Percentiles rank a stretch among this genome's conserved stretches.
Evolutionary conservation across 257 asterid species (phyloP).

Genomic region (Leptodermis oblonga): DNA sequence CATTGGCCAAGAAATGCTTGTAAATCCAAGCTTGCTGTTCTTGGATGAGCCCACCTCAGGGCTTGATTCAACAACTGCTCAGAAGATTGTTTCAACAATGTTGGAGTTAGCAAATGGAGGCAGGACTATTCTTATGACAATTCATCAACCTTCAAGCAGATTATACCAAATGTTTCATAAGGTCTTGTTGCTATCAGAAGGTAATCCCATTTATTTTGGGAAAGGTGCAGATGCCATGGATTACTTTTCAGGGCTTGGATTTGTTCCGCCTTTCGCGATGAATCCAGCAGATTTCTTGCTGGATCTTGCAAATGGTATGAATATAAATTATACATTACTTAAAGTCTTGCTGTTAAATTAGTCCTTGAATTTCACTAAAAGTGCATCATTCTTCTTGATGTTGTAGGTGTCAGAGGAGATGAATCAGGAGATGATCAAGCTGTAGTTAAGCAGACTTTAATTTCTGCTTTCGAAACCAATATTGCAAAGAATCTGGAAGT

Average conservation of each 20-base stretch:
- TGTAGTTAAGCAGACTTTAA: constrained; percentile 41
- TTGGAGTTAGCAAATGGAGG: constrained; percentile 61
- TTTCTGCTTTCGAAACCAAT: constrained; percentile 37
- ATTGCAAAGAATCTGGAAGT: constrained; percentile 30
- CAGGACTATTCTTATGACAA: constrained; percentile 66
- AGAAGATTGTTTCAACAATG: constrained; percentile 56
- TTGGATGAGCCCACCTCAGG: constrained; percentile 91
- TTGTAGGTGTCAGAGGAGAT: constrained; percentile 48
- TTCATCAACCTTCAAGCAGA: constrained; percentile 87
- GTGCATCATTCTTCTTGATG: no score
- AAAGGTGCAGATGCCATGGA: constrained; percentile 45
- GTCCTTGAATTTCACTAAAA: no score
- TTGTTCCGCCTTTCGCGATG: constrained; percentile 55
- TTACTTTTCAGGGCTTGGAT: constrained; percentile 54
- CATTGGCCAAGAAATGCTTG: constrained; percentile 83
- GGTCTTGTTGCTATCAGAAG: constrained; percentile 64
- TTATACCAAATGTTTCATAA: constrained; percentile 72
- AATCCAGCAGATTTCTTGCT: constrained; percentile 83
- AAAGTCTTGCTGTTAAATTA: no score
- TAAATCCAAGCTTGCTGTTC: constrained; percentile 65
- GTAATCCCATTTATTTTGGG: constrained; percentile 64
- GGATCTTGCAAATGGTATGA: constrained; percentile 79
- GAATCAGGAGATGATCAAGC: constrained; percentile 46
- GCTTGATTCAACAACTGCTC: constrained; percentile 78
- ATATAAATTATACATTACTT: background rate